These are phyloP conservation scores for Acephala macrosclerotiorum DNA, from an alignment of 2,329 filamentous ascomycete species.

Conservation along the genomic window DNA sequence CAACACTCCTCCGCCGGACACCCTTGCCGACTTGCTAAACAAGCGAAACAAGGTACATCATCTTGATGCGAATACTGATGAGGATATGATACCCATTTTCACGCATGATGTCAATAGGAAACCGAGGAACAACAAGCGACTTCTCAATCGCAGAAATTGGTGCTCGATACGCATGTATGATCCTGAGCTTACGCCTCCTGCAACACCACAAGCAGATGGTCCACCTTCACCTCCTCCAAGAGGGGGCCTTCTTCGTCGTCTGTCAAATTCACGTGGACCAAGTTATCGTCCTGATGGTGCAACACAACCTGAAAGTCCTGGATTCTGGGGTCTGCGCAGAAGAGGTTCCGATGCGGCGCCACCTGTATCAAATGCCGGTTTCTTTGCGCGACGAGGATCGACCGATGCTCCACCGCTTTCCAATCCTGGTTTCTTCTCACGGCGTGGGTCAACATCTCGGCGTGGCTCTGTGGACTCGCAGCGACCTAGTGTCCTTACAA, in stretches of 20 bases:
- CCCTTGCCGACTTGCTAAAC: slow-evolving; percentile 91
- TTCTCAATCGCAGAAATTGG: slow-evolving; percentile 93
- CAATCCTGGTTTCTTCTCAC: slow-evolving; percentile 45
- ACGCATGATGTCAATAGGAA: slow-evolving; percentile 88
- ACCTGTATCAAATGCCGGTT: slow-evolving; percentile 36
- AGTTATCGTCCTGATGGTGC: slow-evolving; percentile 41
- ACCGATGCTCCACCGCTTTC: slow-evolving; percentile 29
- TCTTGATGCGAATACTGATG: slow-evolving; percentile 80
- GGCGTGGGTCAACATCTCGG: slow-evolving; percentile 52
- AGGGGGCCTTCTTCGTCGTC: slow-evolving; percentile 42
- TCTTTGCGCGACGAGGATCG: slow-evolving; percentile 20
- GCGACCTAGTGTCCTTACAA: slow-evolving; percentile 52
- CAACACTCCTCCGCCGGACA: slow-evolving; percentile 86
- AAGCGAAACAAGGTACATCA: slow-evolving; percentile 86
- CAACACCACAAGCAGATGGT: slow-evolving; percentile 64
- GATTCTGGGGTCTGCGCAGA: slow-evolving; percentile 4
- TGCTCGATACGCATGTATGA: slow-evolving; percentile 88
- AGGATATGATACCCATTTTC: slow-evolving; percentile 96
- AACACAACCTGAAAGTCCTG: neutral
- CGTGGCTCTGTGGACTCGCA: slow-evolving; percentile 49
- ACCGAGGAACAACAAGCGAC: slow-evolving; percentile 85
- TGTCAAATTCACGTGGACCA: slow-evolving; percentile 44
- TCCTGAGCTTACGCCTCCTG: slow-evolving; percentile 77
- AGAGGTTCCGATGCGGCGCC: slow-evolving; percentile 25
- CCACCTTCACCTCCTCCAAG: slow-evolving; percentile 46